A percentile compares a stretch with the other conserved stretches of the same genome.
phyloP scores from a whole-genome alignment of 1,284 basidiomycete genomes.

The Ceratobasidium sp. region DNA sequence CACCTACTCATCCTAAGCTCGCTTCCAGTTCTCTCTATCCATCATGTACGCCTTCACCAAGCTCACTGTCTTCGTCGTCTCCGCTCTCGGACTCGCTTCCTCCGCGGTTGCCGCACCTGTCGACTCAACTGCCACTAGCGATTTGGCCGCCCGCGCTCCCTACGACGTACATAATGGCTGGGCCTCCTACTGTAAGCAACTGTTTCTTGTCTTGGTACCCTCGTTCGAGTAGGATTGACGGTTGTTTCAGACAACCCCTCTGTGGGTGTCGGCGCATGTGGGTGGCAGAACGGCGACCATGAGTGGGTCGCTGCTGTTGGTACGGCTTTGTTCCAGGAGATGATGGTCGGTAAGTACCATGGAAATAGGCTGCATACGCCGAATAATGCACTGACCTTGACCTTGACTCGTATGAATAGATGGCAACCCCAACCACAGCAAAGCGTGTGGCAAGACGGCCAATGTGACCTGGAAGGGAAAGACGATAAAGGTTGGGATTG shows the following conservation, averaged over 20 bases:
- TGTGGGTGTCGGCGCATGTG: constrained; percentile 26
- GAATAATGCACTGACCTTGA: background rate
- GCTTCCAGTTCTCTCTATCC: background rate
- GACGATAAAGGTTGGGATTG: constrained; percentile 36
- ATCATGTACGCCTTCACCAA: constrained; percentile 25
- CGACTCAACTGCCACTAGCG: background rate
- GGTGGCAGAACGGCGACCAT: constrained; percentile 28
- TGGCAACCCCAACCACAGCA: constrained; percentile 35
- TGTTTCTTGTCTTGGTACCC: background rate
- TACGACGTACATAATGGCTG: constrained; percentile 33
- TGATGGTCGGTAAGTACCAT: constrained; percentile 32
- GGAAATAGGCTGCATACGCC: background rate
- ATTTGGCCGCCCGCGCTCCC: constrained; percentile 25
- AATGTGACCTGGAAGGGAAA: constrained; percentile 31
- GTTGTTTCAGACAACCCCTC: constrained; percentile 24
- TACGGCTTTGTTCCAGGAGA: constrained; percentile 32
- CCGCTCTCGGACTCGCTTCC: constrained; percentile 9
- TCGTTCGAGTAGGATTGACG: too few species aligned
- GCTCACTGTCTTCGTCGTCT: constrained; percentile 11
- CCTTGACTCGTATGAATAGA: constrained; percentile 9
- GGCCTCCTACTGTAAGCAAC: constrained; percentile 22
- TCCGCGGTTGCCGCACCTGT: constrained; percentile 21
- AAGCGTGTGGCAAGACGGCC: constrained; percentile 31
- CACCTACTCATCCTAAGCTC: too few species aligned
- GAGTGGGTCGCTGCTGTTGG: constrained; percentile 36